Percentiles rank a stretch among this genome's conserved stretches.
These are phyloP conservation scores for Linum trigynum DNA, from an alignment of 345 rosid species.

Conservation along the genomic window DNA sequence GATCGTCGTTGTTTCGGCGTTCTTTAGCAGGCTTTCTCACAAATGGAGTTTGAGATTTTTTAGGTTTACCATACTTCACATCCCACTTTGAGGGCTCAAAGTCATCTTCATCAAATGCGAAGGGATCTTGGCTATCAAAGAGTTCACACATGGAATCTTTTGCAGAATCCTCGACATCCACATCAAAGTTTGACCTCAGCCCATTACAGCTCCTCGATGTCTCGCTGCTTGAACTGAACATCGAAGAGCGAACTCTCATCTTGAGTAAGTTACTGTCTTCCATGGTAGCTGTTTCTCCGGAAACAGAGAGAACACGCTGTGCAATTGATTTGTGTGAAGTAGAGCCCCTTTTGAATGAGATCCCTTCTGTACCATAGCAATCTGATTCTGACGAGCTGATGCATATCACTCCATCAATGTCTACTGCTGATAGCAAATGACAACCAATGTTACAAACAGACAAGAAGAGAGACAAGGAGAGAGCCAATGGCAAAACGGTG, in stretches of 20 bases:
- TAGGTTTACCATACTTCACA: constrained; percentile 41
- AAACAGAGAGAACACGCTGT: constrained; percentile 30
- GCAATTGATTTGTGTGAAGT: constrained; percentile 42
- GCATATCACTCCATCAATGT: constrained; percentile 30
- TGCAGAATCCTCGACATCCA: constrained; percentile 23
- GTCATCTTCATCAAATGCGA: constrained; percentile 70
- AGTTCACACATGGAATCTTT: constrained; percentile 23
- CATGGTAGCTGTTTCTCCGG: constrained; percentile 37
- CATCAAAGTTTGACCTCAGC: constrained; percentile 28
- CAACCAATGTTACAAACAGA: constrained; percentile 8
- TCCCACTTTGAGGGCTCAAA: constrained; percentile 76
- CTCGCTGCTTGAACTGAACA: constrained; percentile 40
- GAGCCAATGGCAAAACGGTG: constrained; percentile 3
- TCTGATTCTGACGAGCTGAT: constrained; percentile 35
- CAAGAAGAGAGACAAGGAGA: constrained; percentile 2
- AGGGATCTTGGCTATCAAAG: constrained; percentile 64
- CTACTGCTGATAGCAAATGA: constrained; percentile 26
- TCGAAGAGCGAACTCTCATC: constrained; percentile 40
- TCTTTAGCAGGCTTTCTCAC: constrained; percentile 25
- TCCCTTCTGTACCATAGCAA: constrained; percentile 27
- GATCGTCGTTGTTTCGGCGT: constrained; percentile 25
- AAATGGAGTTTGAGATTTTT: constrained; percentile 28
- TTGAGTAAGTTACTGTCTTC: constrained; percentile 35
- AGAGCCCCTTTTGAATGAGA: constrained; percentile 29
- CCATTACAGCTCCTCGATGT: constrained; percentile 32